Evolutionary conservation across 2,329 filamentous ascomycete genomes (phyloP), one percentile per base, ranked within the genome.

Genomic region (Colletotrichum tabaci): DNA sequence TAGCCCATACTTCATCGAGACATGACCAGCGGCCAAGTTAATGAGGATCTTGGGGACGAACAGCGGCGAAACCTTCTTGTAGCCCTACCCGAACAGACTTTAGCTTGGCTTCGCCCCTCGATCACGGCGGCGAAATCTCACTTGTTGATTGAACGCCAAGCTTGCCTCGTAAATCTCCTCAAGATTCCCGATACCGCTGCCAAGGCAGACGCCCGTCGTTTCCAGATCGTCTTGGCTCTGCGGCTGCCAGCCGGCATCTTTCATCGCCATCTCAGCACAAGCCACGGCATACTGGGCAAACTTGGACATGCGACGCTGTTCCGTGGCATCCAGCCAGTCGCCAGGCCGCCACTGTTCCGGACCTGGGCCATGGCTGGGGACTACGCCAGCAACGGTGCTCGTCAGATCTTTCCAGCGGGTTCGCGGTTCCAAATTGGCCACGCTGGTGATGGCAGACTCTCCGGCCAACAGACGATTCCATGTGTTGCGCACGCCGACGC

Each of bases 1-100:
- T 78, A 99, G 93, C 21, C 94, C 94, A 82, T 96, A 91, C 76
- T 91, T 93, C 91, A 99, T 98, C 35, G 96, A 96, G 47, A 98
- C 91, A 79, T 98, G 96, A 0, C 96, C 96, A 12, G 96, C 96
- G 0, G 94, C 96, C 75, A 99, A 89, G 80, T 99, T 99, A 83
- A 97, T 98, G 61, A 99, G 87, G 9, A 98, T 90, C 76, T 94
- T 93, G 8, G 96, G 96, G 9, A 98, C 95, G 79, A 99, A 98
- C 4, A 98, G 84, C 1, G 96, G 96, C 44, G 95, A 97, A 2
- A 98, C 93, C 78, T 96, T 98, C 76, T 90, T 94, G 81, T 98
- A 97, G 74, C 96, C 96, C 94, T 96, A 56, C 35, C 65, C 18
- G 30, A 63, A 72, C 60, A 57, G 15, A 71, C 47, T 67, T 76